A percentile compares a stretch with the other conserved stretches of the same genome.
Evolutionary conservation across 2,329 filamentous ascomycete genomes (phyloP).

Genomic region (Paracoccidioides brasiliensis): DNA sequence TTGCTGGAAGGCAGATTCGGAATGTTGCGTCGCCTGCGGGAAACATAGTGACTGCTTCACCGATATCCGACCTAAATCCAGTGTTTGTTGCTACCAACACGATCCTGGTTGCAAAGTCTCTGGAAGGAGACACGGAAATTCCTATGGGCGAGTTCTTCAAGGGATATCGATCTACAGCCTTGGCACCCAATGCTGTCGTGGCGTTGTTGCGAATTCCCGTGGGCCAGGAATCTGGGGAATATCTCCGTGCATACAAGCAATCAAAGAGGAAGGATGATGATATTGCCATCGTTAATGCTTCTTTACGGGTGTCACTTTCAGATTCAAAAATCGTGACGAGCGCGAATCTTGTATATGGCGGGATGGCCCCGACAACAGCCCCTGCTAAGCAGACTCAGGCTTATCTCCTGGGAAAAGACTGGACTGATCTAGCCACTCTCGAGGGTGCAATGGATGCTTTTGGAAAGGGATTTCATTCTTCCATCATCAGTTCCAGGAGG

Average conservation of each 20-base stretch:
- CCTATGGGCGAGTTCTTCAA: conserved; percentile 88
- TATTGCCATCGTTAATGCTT: conserved; percentile 91
- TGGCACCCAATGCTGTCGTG: conserved; percentile 71
- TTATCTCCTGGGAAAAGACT: conserved; percentile 63
- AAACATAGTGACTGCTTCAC: conserved; percentile 85
- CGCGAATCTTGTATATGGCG: conserved; percentile 76
- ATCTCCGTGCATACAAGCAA: conserved; percentile 85
- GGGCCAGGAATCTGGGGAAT: conserved; percentile 62
- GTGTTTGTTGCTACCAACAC: conserved; percentile 82
- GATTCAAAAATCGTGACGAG: conserved; percentile 57
- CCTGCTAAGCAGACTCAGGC: conserved; percentile 64
- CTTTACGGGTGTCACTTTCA: conserved; percentile 60
- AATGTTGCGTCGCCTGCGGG: conserved; percentile 96
- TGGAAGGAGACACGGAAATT: conserved; percentile 63
- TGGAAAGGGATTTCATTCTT: conserved; percentile 83
- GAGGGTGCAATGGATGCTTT: conserved; percentile 75
- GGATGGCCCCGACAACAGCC: conserved; percentile 89
- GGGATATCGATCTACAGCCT: conserved; percentile 73
- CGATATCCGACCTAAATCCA: conserved; percentile 92
- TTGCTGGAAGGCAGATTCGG: conserved; percentile 87
- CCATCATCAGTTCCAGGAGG: conserved; percentile 85
- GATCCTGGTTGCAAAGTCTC: conserved; percentile 65
- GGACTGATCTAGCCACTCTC: conserved; percentile 67
- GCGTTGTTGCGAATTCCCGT: conserved; percentile 75
- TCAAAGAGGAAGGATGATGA: conserved; percentile 96